Percentiles rank a stretch among this genome's conserved stretches.
phyloP scores from a whole-genome alignment of 2,329 filamentous ascomycete genomes.

The Biscogniauxia mediterranea region DNA sequence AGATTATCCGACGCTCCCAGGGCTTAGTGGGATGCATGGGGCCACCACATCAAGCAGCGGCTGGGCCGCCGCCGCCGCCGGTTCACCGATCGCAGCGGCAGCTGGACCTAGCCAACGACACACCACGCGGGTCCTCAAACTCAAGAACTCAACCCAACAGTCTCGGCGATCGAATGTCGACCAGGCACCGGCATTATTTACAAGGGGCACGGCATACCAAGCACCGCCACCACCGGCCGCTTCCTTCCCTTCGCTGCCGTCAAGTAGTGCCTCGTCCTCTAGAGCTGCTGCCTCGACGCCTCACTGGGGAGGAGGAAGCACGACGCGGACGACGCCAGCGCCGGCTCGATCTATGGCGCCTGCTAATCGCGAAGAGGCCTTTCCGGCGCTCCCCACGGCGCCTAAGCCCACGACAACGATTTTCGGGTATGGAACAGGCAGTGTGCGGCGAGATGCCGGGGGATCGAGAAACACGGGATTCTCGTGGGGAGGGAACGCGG shows the following conservation, averaged over 20 bases:
- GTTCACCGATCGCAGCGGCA: constrained; percentile 34
- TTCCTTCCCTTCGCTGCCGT: constrained; percentile 32
- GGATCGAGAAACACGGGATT: constrained; percentile 48
- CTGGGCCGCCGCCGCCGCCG: constrained; percentile 60
- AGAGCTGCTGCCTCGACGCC: constrained; percentile 19
- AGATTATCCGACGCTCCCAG: constrained; percentile 87
- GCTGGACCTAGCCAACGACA: constrained; percentile 46
- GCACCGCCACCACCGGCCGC: constrained; percentile 16
- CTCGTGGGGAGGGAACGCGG: constrained; percentile 47
- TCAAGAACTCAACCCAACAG: constrained; percentile 53
- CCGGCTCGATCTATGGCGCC: constrained; percentile 16
- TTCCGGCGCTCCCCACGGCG: constrained; percentile 79
- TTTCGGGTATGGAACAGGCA: constrained; percentile 57
- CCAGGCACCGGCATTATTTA: constrained; percentile 19
- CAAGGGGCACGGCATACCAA: constrained; percentile 9
- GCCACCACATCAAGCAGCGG: constrained; percentile 54
- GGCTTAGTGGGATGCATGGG: constrained; percentile 66
- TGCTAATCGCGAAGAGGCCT: constrained; percentile 57
- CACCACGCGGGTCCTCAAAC: constrained; percentile 54
- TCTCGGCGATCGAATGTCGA: constrained; percentile 32
- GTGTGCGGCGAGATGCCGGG: constrained; percentile 54
- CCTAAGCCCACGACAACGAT: constrained; percentile 65
- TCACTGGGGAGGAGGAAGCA: constrained; percentile 26
- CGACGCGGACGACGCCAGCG: constrained; percentile 11
- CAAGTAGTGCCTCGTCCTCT: constrained; percentile 14